Evolutionary conservation across 2,329 filamentous ascomycete genomes (phyloP).

Genomic region (Basipetospora chlamydospora): DNA sequence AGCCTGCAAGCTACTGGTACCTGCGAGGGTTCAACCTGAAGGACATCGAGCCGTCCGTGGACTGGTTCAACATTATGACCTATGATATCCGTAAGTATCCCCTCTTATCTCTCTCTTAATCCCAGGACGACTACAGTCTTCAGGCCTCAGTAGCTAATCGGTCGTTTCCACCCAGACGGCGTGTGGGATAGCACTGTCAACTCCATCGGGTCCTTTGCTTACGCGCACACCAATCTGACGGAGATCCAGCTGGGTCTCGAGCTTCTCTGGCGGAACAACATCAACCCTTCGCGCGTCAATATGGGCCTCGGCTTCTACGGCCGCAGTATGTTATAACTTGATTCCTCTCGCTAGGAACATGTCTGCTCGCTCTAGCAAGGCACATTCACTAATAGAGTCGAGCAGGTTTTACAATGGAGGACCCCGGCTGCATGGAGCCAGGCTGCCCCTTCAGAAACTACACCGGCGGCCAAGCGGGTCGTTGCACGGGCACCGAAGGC

Average conservation of each 20-base stretch:
- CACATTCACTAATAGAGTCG: too few relatives aligned
- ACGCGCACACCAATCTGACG: slow-evolving; percentile 30
- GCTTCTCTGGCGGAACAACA: slow-evolving; percentile 30
- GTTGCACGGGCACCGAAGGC: slow-evolving; percentile 16
- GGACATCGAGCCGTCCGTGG: slow-evolving; percentile 12
- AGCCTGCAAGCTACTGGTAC: slow-evolving; percentile 15
- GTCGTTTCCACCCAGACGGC: slow-evolving; percentile 17
- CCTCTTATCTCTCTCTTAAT: neutral
- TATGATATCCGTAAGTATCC: slow-evolving; percentile 22
- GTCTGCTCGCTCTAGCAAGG: neutral
- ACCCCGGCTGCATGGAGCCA: slow-evolving; percentile 13
- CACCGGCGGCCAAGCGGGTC: slow-evolving; percentile 12
- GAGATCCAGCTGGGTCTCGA: slow-evolving; percentile 28
- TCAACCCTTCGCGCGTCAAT: slow-evolving; percentile 24
- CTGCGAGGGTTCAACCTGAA: slow-evolving; percentile 14
- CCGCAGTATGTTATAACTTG: slow-evolving; percentile 9
- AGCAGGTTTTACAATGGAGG: slow-evolving; percentile 12
- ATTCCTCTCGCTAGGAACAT: neutral
- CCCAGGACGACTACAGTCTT: neutral
- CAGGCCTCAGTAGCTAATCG: neutral
- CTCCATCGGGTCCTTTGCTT: slow-evolving; percentile 17
- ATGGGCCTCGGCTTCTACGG: slow-evolving; percentile 34
- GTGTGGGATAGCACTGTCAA: slow-evolving; percentile 19
- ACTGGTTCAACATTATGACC: slow-evolving; percentile 29
- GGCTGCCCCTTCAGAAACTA: slow-evolving; percentile 15